Evolutionary conservation across 768 basidiomycete species (phyloP), one percentile per base, ranked within the genome.

Genomic region (Piloderma croceum): DNA sequence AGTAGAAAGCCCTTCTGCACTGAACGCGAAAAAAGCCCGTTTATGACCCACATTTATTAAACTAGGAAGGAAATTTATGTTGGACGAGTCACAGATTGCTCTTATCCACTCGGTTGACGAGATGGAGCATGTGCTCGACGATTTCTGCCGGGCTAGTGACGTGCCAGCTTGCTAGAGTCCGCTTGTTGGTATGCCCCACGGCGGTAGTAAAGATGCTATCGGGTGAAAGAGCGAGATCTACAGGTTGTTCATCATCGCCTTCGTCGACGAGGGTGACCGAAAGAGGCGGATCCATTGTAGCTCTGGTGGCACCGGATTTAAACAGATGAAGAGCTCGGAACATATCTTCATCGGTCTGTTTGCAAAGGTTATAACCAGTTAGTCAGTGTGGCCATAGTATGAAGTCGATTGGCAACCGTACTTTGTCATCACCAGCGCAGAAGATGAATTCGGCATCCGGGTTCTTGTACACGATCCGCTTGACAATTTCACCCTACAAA

Each of bases 351-450:
- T 97, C 91, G 35, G 93, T 93, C 88, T 86, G 50, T 10, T 18
- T 40, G 17, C 6, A 24, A 20, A 15, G 18, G 17, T 47, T 37
- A 50, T 15, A n/a, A 34, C 21, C 12, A 15, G 11, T 20, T 31
- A 23, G 29, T 36, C 13, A 11, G 15, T 7, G 38, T n/a, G 24
- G 27, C 36, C 19, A 17, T 3, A 23, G 11, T 10, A 1, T 5
- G 12, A 25, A 20, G 10, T n/a, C 11, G 19, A 11, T 10, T 5
- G 19, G 34, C 36, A 31, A 41, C 46, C 43, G 24, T 45, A 86
- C 87, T 79, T 97, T 99, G 69, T 99, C 94, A 55, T 99, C 94
- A 33, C 94, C 94, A 2, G 93, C 94, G 58, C 94, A 99, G 69
- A 97, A 94, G 60, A 97, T 73, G 56, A 97, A 92, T 59, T 96